Evolutionary conservation across 305 asterid species (phyloP), one percentile per base, ranked within the genome.

Genomic region (Fraxinus latifolia): DNA sequence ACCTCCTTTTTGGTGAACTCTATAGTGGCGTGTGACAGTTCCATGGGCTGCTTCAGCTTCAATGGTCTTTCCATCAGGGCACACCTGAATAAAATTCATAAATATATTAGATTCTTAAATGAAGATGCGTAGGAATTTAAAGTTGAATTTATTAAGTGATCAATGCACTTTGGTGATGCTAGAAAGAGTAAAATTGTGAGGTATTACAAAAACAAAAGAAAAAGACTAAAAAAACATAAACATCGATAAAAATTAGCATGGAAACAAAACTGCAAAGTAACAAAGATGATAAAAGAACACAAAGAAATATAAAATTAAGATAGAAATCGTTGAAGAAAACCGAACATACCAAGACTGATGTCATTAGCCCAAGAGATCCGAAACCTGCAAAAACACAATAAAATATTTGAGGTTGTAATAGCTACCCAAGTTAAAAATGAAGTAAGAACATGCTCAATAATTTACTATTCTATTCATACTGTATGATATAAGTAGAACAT

Each of bases 21-120:
- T 86, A 79, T 79, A 89, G 79, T 89, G 92, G 29, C 92, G 89
- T 0, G 92, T 89, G 27, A 89, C 92, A 21, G 91, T 88, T 84
- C 92, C 92, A 55, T 88, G 92, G 53, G 92, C 92, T 36, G 92
- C 92, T 88, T 89, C 92, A 50, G 92, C 88, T 77, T 89, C 92
- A 27, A 89, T 87, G n/a, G 91, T 88, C 85, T 88, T 89, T 76
- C 92, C 91, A 74, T 89, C 92, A 6, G 91, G 92, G 47, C 91
- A 87, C 44, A 89, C 91, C 99, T 94, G 84, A 44, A 88, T 77
- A 31, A 72, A 88, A 88, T 11, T 79, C 39, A 36, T 37, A 80
- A 82, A 77, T 73, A 58, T 60, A 7, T 85, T 78, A 83, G 31
- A 80, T 75, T 39, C 73, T 44, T 23, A 60, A 60, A 4, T 8